Evolutionary conservation across 2,329 filamentous ascomycete species (phyloP), one percentile per base, ranked within the genome.

Genomic region (Aspergillus aculeatinus): DNA sequence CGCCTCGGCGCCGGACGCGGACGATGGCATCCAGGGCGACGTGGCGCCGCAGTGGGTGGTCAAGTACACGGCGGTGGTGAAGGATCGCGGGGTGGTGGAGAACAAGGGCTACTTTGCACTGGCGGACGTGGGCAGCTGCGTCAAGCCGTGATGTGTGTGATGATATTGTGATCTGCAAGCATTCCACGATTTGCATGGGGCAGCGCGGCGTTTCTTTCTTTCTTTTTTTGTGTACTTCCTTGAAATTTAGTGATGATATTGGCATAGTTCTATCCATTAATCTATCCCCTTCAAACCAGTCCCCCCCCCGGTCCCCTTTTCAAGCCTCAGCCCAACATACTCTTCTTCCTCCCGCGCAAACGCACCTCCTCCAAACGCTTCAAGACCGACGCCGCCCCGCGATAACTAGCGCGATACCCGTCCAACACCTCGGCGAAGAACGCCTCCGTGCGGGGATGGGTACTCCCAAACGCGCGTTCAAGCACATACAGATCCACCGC

Each of bases 91-190:
- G 14, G 95, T 99, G 9, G 94, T 99, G 65, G 95, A 99, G 81
- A 96, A 95, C 74, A 99, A 98, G 81, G 95, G 95, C 7, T 98
- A 97, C 77, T 97, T 97, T 80, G 94, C 94, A 1, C 87, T 88
- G 21, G 94, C 93, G 3, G 88, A 92, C 72, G 76, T 95, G 65
- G 79, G 80, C 51, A 80, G 81, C 58, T 79, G 77, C 65, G 73
- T 79, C 55, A 67, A 70, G 53, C 11, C 61, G 51, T 57, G 56
- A 60, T 59, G 50, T 57, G 27, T 59, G 50, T 57, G 27, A 27
- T 58, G 27, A 48, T 57, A 49, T 16, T 29, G 31, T 52, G 9
- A 29, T 29, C 27, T 29, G 27, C 27, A 29, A 29, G 16, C 39
- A 51, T 47, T 21, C 39, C 16, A 19, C 19, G 33, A 55, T 11